Evolutionary conservation across 768 basidiomycete genomes (phyloP).

Genomic region (Hortiboletus flavorubellus): DNA sequence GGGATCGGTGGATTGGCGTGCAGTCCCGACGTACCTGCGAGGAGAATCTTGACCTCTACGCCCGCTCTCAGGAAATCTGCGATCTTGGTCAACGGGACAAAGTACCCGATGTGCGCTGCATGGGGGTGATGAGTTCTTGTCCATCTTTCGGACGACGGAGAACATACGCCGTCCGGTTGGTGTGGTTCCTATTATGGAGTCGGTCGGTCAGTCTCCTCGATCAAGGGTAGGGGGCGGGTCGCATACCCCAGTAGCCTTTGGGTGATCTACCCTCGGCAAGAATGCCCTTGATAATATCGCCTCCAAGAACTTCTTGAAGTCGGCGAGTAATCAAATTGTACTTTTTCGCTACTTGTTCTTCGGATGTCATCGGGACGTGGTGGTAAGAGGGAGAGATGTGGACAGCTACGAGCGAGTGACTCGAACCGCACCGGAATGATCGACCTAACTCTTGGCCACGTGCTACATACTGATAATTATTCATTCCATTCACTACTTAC

Average conservation of each 20-base stretch:
- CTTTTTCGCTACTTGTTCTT: conserved; percentile 40
- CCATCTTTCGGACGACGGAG: background rate
- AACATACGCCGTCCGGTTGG: conserved; percentile 90
- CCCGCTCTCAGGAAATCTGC: conserved; percentile 93
- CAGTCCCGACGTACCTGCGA: conserved; percentile 55
- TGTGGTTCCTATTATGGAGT: conserved; percentile 65
- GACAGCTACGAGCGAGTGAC: background rate
- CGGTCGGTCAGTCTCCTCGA: background rate
- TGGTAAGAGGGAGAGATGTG: background rate
- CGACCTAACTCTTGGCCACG: conserved; percentile 1
- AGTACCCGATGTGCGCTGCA: conserved; percentile 95
- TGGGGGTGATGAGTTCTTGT: background rate
- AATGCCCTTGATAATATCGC: conserved; percentile 76
- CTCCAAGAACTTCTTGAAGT: conserved; percentile 86
- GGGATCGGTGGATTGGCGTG: background rate
- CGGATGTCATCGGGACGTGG: conserved; percentile 29
- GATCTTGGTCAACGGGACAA: conserved; percentile 91
- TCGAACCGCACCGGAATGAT: conserved; percentile 7
- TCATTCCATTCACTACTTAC: background rate
- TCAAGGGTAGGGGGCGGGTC: conserved; percentile 1
- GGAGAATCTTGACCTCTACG: conserved; percentile 81
- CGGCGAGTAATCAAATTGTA: conserved; percentile 83
- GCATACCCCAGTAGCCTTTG: conserved; percentile 89
- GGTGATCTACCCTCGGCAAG: conserved; percentile 71
- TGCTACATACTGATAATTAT: background rate